Percentiles rank a stretch among this genome's conserved stretches.
These are phyloP conservation scores for Chrysoporthe deuterocubensis DNA, from an alignment of 2,329 filamentous ascomycete species.

Conservation along the genomic window DNA sequence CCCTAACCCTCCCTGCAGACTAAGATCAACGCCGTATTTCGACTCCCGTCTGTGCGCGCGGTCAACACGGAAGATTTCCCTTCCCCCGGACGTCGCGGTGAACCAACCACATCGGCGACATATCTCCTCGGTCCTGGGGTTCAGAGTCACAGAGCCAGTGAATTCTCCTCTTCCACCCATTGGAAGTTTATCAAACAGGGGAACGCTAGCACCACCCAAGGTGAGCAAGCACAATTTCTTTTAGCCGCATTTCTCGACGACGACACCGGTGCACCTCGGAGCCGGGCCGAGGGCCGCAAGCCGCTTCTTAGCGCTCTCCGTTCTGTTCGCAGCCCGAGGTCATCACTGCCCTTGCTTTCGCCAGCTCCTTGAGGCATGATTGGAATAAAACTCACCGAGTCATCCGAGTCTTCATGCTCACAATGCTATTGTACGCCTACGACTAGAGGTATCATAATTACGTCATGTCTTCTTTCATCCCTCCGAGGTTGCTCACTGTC, in stretches of 20 bases:
- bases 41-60: conserved; percentile 28
- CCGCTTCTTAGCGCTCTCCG: neutral
- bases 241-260: neutral
- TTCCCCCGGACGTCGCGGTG: conserved; percentile 16
- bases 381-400: neutral
- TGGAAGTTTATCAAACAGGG: neutral
- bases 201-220: neutral
- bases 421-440: neutral
- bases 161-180: neutral
- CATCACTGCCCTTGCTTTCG: neutral
- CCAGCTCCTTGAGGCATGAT: neutral
- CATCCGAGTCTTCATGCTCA: neutral
- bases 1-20: conserved; percentile 23
- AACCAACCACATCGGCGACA: neutral
- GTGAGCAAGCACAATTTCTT: neutral
- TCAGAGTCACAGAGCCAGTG: neutral
- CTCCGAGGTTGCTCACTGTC: no score
- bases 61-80: conserved; percentile 12
- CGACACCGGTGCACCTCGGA: neutral
- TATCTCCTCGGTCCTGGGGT: neutral
- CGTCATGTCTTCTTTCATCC: neutral
- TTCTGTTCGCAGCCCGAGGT: neutral
- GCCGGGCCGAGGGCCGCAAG: neutral
- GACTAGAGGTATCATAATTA: neutral
- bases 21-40: conserved; percentile 27